phyloP scores from a whole-genome alignment of 2,329 filamentous ascomycete species.

The Ambrosiella beaveri region DNA sequence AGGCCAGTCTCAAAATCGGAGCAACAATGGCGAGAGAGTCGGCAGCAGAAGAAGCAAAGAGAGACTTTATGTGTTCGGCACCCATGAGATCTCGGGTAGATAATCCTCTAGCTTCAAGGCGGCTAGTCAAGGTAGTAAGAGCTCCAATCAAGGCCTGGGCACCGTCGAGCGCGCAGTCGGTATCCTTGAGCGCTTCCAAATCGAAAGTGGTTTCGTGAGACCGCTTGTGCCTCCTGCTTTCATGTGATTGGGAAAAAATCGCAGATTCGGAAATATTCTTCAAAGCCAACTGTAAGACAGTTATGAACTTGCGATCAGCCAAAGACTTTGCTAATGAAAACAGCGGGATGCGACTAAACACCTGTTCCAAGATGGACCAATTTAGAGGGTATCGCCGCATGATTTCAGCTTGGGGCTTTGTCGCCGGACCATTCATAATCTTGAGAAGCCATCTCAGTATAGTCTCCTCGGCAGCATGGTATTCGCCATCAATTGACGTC shows the following conservation, averaged over 20 bases:
- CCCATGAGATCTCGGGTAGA: slow-evolving; percentile 32
- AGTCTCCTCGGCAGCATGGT: slow-evolving; percentile 38
- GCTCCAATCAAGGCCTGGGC: slow-evolving; percentile 32
- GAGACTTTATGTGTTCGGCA: slow-evolving; percentile 38
- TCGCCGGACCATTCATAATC: slow-evolving; percentile 32
- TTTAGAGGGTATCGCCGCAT: slow-evolving; percentile 37
- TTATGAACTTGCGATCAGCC: slow-evolving; percentile 49
- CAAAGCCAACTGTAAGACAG: slow-evolving; percentile 47
- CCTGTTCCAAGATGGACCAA: slow-evolving; percentile 43
- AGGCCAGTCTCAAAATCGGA: slow-evolving; percentile 25
- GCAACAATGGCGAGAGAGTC: slow-evolving; percentile 30
- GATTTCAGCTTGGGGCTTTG: slow-evolving; percentile 28
- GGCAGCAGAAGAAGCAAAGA: slow-evolving; percentile 32
- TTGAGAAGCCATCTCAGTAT: slow-evolving; percentile 47
- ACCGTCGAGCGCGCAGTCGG: slow-evolving; percentile 27
- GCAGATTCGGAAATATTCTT: slow-evolving; percentile 32
- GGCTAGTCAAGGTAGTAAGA: slow-evolving; percentile 28
- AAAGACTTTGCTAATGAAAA: slow-evolving; percentile 55
- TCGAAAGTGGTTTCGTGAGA: slow-evolving; percentile 14
- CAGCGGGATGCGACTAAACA: slow-evolving; percentile 48
- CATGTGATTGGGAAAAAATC: slow-evolving; percentile 12
- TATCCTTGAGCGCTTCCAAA: slow-evolving; percentile 20
- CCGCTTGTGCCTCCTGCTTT: slow-evolving; percentile 30
- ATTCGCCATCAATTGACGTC: slow-evolving; percentile 24
- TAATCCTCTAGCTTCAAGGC: slow-evolving; percentile 23